A percentile compares a stretch with the other conserved stretches of the same genome.
These are phyloP conservation scores for Cucurbita ficifolia DNA, from an alignment of 306 rosid genomes.

Conservation along the genomic window DNA sequence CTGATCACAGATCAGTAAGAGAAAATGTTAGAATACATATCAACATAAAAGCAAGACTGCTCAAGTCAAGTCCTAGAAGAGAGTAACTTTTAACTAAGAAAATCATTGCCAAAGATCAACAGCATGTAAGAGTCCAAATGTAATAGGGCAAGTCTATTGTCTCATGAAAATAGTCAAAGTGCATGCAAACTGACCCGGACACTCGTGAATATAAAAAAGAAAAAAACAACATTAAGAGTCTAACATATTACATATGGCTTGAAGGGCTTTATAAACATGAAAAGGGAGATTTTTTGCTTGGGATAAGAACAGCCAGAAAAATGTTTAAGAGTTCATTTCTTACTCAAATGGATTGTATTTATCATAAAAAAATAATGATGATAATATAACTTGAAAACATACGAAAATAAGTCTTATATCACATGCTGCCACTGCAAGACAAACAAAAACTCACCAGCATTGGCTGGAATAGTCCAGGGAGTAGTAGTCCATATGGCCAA, in stretches of 20 bases:
- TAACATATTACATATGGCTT: background rate
- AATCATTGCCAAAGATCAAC: background rate
- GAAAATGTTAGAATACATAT: background rate
- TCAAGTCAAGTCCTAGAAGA: background rate
- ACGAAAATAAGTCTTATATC: conserved; percentile 4
- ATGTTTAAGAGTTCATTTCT: background rate
- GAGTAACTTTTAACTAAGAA: background rate
- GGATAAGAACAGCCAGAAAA: background rate
- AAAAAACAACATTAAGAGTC: background rate
- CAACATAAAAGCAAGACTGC: background rate
- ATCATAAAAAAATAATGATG: background rate
- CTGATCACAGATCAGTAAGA: conserved; percentile 24
- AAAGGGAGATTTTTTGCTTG: background rate
- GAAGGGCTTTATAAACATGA: background rate
- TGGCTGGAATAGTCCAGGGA: conserved; percentile 98
- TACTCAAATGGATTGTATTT: background rate
- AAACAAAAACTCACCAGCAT: conserved; percentile 58
- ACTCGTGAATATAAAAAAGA: background rate
- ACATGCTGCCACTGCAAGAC: conserved; percentile 14
- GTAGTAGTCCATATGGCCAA: conserved; percentile 97
- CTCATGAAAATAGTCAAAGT: background rate
- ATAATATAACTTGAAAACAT: background rate
- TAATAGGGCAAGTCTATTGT: background rate
- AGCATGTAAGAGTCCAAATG: background rate
- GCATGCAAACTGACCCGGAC: background rate